A percentile compares a stretch with the other conserved stretches of the same genome.
phyloP scores from a whole-genome alignment of 306 rosid genomes.

The Vigna angularis region DNA sequence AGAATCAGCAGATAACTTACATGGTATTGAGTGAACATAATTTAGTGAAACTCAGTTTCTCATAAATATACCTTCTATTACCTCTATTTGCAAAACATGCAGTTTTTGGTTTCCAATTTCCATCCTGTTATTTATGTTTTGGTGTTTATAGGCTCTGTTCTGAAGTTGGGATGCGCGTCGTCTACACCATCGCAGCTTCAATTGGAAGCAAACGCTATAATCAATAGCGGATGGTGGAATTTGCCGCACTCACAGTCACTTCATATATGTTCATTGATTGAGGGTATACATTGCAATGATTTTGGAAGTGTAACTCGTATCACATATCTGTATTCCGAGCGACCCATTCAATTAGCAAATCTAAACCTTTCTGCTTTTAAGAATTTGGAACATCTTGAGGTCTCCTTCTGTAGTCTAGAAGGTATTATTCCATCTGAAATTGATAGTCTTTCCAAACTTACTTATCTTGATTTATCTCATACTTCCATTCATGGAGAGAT shows the following conservation, averaged over 20 bases:
- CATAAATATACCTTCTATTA: neutral
- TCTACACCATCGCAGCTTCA: neutral
- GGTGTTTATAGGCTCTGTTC: neutral
- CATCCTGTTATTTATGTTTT: neutral
- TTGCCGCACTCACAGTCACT: too few relatives aligned
- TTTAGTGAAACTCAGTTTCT: too few relatives aligned
- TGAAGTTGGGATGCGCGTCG: neutral
- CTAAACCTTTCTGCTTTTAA: neutral
- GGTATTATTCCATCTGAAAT: neutral
- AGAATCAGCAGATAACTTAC: neutral
- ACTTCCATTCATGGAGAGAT: neutral
- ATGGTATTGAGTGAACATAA: too few relatives aligned
- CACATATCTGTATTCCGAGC: fast-evolving
- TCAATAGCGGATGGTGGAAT: neutral
- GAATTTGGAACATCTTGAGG: neutral
- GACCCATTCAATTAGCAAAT: neutral
- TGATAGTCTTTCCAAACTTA: too few relatives aligned
- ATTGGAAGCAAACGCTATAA: neutral
- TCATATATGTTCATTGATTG: neutral
- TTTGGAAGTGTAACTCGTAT: neutral
- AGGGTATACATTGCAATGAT: neutral
- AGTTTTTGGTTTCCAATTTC: neutral
- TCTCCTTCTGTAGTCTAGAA: too few relatives aligned
- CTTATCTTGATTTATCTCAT: neutral
- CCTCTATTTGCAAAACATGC: neutral